These are phyloP conservation scores for Maudiozyma humilis DNA, from an alignment of 1,139 yeast genomes.

Conservation along the genomic window DNA sequence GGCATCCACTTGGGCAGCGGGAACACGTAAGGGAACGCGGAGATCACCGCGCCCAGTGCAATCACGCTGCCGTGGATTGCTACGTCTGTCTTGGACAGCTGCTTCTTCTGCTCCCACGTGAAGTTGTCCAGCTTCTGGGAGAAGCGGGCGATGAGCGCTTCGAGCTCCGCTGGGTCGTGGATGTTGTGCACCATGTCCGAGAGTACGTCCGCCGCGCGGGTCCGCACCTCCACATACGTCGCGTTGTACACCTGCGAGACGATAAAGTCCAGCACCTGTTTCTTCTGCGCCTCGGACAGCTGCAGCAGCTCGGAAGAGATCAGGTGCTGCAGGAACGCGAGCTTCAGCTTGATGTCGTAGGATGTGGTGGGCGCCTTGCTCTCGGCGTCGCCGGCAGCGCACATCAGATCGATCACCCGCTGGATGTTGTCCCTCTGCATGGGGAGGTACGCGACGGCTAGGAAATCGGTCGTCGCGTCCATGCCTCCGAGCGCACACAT, in stretches of 20 bases:
- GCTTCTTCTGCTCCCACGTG: slow-evolving; percentile 31
- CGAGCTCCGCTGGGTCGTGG: slow-evolving; percentile 40
- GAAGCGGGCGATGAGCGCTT: slow-evolving; percentile 36
- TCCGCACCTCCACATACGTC: slow-evolving; percentile 63
- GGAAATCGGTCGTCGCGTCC: slow-evolving; percentile 47
- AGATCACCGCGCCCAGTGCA: slow-evolving; percentile 81
- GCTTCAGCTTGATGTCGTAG: slow-evolving; percentile 60
- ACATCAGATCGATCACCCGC: slow-evolving; percentile 44
- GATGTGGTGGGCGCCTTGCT: slow-evolving; percentile 32
- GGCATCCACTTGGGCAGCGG: slow-evolving; percentile 96
- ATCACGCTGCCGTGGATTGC: slow-evolving; percentile 78
- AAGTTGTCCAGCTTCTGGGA: slow-evolving; percentile 31
- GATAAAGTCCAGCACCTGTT: slow-evolving; percentile 45
- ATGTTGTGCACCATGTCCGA: slow-evolving; percentile 77
- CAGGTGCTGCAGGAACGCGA: slow-evolving; percentile 66
- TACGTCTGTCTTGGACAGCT: slow-evolving; percentile 38
- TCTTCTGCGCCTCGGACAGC: slow-evolving; percentile 44
- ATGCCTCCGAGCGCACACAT: slow-evolving; percentile 69
- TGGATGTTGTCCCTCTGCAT: slow-evolving; percentile 40
- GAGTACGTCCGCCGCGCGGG: slow-evolving; percentile 63
- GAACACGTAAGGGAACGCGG: slow-evolving; percentile 83
- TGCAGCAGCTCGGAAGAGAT: slow-evolving; percentile 64
- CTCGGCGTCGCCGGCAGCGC: slow-evolving; percentile 19
- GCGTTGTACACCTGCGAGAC: slow-evolving; percentile 51
- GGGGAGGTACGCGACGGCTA: slow-evolving; percentile 52